Evolutionary conservation across 2,329 filamentous ascomycete genomes (phyloP).

Genomic region (Xylaria multiplex): DNA sequence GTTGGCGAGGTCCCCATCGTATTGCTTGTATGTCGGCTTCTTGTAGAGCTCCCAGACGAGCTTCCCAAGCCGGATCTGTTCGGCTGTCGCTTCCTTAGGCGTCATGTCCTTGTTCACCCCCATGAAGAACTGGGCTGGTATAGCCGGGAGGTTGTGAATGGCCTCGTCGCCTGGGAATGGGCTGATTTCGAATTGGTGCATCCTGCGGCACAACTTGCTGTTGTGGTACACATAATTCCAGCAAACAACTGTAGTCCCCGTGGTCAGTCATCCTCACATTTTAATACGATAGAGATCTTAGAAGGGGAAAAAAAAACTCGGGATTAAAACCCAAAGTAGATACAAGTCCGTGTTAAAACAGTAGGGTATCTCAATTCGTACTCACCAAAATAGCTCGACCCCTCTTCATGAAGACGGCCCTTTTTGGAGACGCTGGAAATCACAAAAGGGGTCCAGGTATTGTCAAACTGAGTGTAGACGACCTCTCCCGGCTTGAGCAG

Average conservation of each 20-base stretch:
- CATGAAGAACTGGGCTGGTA: constrained; percentile 57
- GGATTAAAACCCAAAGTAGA: neutral
- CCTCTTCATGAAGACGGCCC: constrained; percentile 11
- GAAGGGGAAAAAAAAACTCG: neutral
- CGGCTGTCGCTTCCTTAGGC: constrained; percentile 49
- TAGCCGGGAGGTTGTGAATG: constrained; percentile 53
- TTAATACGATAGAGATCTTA: neutral
- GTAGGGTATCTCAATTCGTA: neutral
- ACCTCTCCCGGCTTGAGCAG: constrained; percentile 58
- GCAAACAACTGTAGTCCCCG: constrained; percentile 47
- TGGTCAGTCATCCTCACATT: constrained; percentile 8
- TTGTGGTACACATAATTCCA: constrained; percentile 55
- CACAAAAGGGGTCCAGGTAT: constrained; percentile 56
- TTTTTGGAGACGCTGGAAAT: constrained; percentile 50
- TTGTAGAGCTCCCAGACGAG: constrained; percentile 60
- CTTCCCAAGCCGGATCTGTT: constrained; percentile 55
- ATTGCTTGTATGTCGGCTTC: constrained; percentile 58
- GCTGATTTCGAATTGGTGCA: constrained; percentile 51
- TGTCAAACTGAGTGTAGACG: constrained; percentile 55
- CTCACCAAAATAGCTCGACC: constrained; percentile 26
- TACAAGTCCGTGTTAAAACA: neutral
- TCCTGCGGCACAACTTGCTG: constrained; percentile 51
- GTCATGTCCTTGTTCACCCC: constrained; percentile 49
- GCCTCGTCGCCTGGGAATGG: constrained; percentile 58
- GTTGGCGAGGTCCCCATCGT: constrained; percentile 55